Base-by-base conservation (phyloP, 2,329 filamentous ascomycete genomes). In the Talaromyces islandicus region DNA sequence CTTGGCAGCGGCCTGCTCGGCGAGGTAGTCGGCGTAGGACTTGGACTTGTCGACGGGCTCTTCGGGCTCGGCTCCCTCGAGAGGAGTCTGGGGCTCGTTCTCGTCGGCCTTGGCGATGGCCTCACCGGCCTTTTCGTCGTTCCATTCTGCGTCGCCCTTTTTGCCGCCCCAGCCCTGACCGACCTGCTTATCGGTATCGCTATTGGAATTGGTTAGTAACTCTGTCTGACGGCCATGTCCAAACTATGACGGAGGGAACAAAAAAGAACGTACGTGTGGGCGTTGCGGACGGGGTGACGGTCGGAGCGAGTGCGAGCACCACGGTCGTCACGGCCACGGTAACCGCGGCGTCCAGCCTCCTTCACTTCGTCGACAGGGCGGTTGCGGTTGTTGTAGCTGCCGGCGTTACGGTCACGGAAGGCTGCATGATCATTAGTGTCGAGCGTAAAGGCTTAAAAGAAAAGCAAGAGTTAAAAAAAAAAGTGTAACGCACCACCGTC, bases 81-180 rank as follows among this genome's bases (percentile, higher is more conserved):
- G 79, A 65, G 77, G 79, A 67, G 80, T 76, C 65, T 78, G 75
- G 65, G 81, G 85, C 63, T 91, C 89, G 80, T 89, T 91, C 80
- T 91, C 85, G 73, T 97, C 93, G 66, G 83, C 81, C 79, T 91
- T 85, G 68, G 94, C 94, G 69, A 97, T 95, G 69, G 86, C 88
- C 77, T 95, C 92, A 69, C 89, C 94, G 69, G 89, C 91, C 79
- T 91, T 86, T 84, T 97, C 94, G 71, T 97, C 94, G 73, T 89
- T 89, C 80, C 89, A 87, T 80, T 95, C 91, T 73, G 89, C 89
- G 64, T 88, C 81, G 71, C 92, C 94, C 73, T 91, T 89, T 69
- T 84, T 83, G 72, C 85, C 88, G 70, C 93, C 94, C 92, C 93
- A 97, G 70, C 90, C 89, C 77, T 93, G 90, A 73, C 87, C 89